Evolutionary conservation across 2,329 filamentous ascomycete genomes (phyloP), one percentile per base, ranked within the genome.

Genomic region (Apiospora phragmitis): DNA sequence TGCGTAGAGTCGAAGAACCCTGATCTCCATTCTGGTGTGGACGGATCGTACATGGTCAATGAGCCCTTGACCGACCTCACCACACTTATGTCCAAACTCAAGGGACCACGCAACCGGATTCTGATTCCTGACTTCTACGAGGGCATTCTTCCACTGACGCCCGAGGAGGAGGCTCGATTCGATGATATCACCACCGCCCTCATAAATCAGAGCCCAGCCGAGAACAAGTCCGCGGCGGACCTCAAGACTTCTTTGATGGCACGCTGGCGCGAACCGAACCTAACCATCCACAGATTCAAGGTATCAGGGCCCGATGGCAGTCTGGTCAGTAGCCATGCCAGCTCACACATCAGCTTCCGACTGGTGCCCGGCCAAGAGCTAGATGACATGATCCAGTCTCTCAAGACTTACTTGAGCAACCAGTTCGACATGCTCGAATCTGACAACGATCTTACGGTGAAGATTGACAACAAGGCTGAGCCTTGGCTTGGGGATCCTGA

Each of bases 1-100:
- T 92, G 94, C 72, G 91, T 99, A 35, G 92, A 97, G 74, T 97
- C 94, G 70, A 90, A 90, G 68, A 91, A 93, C 73, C 94, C 95
- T 0, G 96, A 99, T 81, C 88, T 97, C 1, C 96, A 99, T 81
- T 97, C 94, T 72, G 96, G 96, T 77, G 95, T 99, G n/a, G 95
- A 98, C 77, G 96, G 96, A 49, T 97, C 94, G 72, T 91, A 93
- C 72, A 89, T 97, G 82, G 89, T 96, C 72, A 94, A 97, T 71
- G 96, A 99, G 79, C 94, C 95, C 0, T 85, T 98, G 11, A 97
- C 97, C 51, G 96, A 99, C 79, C 86, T 99, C 1, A 95, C 97
- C 3, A 88, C 93, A 73, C 85, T 98, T 1, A 86, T 99, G 6
- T 90, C 93, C 1, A 94, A 90, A 68, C 86, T 99, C 49, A 96